Percentiles rank a stretch among this genome's conserved stretches.
These are phyloP conservation scores for Silene uniflora DNA, from an alignment of 148 eudicot genomes.

Conservation along the genomic window DNA sequence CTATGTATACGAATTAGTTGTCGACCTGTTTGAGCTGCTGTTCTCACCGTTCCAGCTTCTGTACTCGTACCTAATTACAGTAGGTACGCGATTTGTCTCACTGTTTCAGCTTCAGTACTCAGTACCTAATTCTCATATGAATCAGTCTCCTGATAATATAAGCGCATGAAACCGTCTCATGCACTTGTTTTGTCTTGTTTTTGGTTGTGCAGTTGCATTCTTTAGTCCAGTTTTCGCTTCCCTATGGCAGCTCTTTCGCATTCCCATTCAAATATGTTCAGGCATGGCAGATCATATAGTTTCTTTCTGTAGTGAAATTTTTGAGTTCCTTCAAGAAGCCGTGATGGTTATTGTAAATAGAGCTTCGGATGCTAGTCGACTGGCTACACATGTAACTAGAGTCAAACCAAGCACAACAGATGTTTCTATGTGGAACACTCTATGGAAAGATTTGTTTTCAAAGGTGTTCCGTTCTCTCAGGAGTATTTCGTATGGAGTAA, in stretches of 20 bases:
- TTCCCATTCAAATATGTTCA: slow-evolving; percentile 43
- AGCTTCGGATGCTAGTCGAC: slow-evolving; percentile 17
- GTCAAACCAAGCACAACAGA: slow-evolving; percentile 54
- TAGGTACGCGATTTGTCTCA: slow-evolving; percentile 38
- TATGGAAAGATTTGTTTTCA: slow-evolving; percentile 86
- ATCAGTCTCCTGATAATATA: too few species aligned
- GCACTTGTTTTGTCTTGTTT: slow-evolving; percentile 8
- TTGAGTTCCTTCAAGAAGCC: slow-evolving; percentile 33
- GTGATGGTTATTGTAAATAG: slow-evolving; percentile 27
- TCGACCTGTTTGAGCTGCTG: slow-evolving; percentile 45
- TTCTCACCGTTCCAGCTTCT: slow-evolving; percentile 63
- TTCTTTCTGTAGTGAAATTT: slow-evolving; percentile 30
- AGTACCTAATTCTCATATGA: background rate
- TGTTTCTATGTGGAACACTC: slow-evolving; percentile 69
- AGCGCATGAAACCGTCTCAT: too few species aligned
- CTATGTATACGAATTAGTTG: slow-evolving; percentile 40
- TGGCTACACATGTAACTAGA: slow-evolving; percentile 38
- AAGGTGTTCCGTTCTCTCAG: slow-evolving; percentile 86
- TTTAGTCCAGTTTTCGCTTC: slow-evolving; percentile 25
- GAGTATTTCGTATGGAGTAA: slow-evolving; percentile 73
- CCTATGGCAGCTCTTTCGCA: slow-evolving; percentile 24
- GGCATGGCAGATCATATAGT: slow-evolving; percentile 42
- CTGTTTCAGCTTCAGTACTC: background rate
- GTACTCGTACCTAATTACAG: slow-evolving; percentile 39
- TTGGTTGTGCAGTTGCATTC: slow-evolving; percentile 25